Evolutionary conservation across 306 rosid genomes (phyloP), one percentile per base, ranked within the genome.

Genomic region (Quercus cerris): DNA sequence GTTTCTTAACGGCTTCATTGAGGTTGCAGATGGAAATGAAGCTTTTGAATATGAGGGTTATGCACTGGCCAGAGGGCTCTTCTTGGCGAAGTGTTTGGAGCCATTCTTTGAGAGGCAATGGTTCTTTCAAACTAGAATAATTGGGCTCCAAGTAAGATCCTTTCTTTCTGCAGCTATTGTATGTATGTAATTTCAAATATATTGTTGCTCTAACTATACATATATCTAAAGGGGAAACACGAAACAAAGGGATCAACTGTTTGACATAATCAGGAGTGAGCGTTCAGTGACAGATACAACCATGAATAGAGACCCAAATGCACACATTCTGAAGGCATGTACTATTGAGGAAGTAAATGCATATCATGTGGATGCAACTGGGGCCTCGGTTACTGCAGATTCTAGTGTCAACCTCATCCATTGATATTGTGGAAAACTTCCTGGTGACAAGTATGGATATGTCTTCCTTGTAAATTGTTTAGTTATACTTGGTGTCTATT

Each of bases 211-310:
- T 75, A 35, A 30, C 55, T 67, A 75, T 46, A 28, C 6, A 15
- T 75, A 57, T 70, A 71, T 75, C 51, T 81, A 67, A 81, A 93
- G 99, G 88, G 99, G 98, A 85, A 95, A 90, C 57, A 23, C 57
- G 78, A 88, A 84, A 81, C 99, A 95, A 70, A 88, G 94, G 80
- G 83, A 85, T 81, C 93, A 85, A 77, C 90, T 91, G 64, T 91
- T 84, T 88, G 91, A 90, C 81, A 77, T 95, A 71, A 87, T 93
- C 81, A 88, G 83, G 85, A 91, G 95, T 56, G 95, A 93, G 88
- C 89, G 83, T 70, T 91, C 85, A 20, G 85, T 93, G 97, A 86
- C 77, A 44, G 89, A 92, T 81, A 86, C 90, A 66, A 82, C 97
- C 79, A 76, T 78, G 41, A 83, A 82, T 70, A 87, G 89, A 81